Percentiles rank a stretch among this genome's conserved stretches.
phyloP scores from a whole-genome alignment of 139 green algal species.

The Pseudopediastrum boryanum region DNA sequence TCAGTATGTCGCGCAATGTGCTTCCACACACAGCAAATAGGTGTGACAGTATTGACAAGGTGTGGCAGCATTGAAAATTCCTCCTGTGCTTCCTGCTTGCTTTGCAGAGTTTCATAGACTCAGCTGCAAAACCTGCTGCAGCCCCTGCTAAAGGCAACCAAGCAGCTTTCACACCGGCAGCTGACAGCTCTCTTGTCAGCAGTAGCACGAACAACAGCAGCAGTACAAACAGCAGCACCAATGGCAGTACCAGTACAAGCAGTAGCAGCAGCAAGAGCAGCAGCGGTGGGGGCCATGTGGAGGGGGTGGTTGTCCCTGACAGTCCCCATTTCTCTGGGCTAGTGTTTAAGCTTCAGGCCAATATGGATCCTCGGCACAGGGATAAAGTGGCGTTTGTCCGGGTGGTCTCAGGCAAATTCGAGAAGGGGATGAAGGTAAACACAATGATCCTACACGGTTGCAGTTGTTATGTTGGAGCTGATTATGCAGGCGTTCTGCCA shows the following conservation, averaged over 20 bases:
- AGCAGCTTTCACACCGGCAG: slow-evolving; percentile 15
- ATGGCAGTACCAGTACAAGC: background rate
- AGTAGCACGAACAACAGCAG: slow-evolving; percentile 14
- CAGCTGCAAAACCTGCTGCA: slow-evolving; percentile 28
- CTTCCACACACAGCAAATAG: too few species aligned
- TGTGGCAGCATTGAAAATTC: too few species aligned
- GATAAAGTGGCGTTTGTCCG: slow-evolving; percentile 69
- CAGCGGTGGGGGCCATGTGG: slow-evolving; percentile 11
- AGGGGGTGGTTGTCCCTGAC: slow-evolving; percentile 15
- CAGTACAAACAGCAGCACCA: background rate
- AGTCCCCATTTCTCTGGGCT: slow-evolving; percentile 41
- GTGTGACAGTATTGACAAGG: too few species aligned
- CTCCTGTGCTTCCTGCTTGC: background rate
- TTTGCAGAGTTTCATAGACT: slow-evolving; percentile 60
- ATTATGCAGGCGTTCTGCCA: too few species aligned
- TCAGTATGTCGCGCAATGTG: too few species aligned
- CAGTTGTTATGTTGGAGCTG: too few species aligned
- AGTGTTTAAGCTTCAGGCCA: slow-evolving; percentile 83
- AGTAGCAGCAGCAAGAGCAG: background rate
- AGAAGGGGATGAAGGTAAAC: slow-evolving; percentile 78
- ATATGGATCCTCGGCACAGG: slow-evolving; percentile 82
- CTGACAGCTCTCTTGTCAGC: too few species aligned
- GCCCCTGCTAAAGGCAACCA: slow-evolving; percentile 20
- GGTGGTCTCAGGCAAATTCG: slow-evolving; percentile 60
- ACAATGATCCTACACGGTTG: too few species aligned